Percentiles rank a stretch among this genome's conserved stretches.
phyloP scores from a whole-genome alignment of 2,329 filamentous ascomycete genomes.

The Diaporthe sp. region DNA sequence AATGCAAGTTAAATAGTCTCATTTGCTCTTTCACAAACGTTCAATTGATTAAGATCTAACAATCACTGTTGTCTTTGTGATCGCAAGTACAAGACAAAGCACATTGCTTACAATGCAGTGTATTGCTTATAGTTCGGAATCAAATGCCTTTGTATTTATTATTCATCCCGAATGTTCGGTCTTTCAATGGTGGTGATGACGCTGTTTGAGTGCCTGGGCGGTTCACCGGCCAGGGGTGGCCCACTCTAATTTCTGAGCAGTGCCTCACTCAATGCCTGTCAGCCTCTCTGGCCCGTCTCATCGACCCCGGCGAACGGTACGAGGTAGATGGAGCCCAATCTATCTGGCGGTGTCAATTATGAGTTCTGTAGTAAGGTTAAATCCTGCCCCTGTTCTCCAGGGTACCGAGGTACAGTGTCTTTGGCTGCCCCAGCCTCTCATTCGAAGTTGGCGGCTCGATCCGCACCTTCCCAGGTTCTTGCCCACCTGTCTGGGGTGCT shows the following conservation, averaged over 20 bases:
- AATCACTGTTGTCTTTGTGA: background rate
- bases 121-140: background rate
- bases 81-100: background rate
- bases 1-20: background rate
- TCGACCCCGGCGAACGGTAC: background rate
- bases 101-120: background rate
- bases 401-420: background rate
- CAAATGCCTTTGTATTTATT: background rate
- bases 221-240: background rate
- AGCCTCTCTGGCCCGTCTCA: background rate
- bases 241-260: background rate
- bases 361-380: constrained; percentile 16
- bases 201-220: background rate
- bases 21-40: background rate
- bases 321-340: constrained; percentile 3
- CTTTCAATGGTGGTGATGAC: no score
- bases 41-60: background rate
- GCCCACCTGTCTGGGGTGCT: constrained; percentile 1
- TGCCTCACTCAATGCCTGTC: background rate
- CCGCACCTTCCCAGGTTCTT: background rate
- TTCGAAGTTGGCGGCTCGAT: constrained; percentile 7
- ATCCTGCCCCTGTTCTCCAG: constrained; percentile 3
- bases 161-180: background rate
- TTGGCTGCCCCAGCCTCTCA: background rate
- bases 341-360: constrained; percentile 10